Evolutionary conservation across 2,329 filamentous ascomycete species (phyloP).

Genomic region (Clarireedia sp.): DNA sequence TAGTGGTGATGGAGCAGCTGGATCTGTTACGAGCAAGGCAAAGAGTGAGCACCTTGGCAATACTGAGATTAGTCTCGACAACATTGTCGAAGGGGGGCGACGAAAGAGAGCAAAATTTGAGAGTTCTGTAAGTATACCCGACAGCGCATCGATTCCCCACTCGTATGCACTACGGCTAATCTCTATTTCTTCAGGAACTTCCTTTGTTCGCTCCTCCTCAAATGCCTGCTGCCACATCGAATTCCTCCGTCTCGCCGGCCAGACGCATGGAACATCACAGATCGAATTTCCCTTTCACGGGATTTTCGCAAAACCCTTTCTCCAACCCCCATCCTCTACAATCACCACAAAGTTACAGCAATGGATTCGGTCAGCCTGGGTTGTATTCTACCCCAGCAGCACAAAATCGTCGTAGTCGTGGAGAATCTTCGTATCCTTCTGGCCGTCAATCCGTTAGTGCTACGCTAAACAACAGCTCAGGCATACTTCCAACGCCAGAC

Average conservation of each 20-base stretch:
- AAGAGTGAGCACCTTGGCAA: constrained; percentile 82
- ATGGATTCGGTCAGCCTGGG: constrained; percentile 44
- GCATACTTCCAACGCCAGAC: constrained; percentile 83
- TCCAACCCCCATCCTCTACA: constrained; percentile 69
- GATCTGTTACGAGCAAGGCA: constrained; percentile 66
- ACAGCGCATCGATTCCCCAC: not conserved
- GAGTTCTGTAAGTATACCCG: constrained; percentile 72
- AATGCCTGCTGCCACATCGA: constrained; percentile 90
- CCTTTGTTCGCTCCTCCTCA: constrained; percentile 91
- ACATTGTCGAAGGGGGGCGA: constrained; percentile 94
- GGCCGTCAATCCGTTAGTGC: constrained; percentile 34
- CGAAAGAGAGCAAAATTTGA: constrained; percentile 92
- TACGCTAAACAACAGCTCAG: constrained; percentile 39
- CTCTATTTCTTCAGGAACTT: constrained; percentile 59
- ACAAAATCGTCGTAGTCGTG: constrained; percentile 58
- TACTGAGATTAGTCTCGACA: constrained; percentile 95
- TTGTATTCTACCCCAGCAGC: constrained; percentile 59
- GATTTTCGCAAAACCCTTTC: constrained; percentile 71
- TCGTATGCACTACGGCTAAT: constrained; percentile 13
- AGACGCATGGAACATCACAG: constrained; percentile 68
- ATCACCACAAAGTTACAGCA: constrained; percentile 70
- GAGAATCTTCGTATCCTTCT: constrained; percentile 47
- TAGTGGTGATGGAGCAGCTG: constrained; percentile 75
- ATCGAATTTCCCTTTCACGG: constrained; percentile 66
- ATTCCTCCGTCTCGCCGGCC: constrained; percentile 90